Evolutionary conservation across 129 eudicot genomes (phyloP).

Genomic region (Arctium minus): DNA sequence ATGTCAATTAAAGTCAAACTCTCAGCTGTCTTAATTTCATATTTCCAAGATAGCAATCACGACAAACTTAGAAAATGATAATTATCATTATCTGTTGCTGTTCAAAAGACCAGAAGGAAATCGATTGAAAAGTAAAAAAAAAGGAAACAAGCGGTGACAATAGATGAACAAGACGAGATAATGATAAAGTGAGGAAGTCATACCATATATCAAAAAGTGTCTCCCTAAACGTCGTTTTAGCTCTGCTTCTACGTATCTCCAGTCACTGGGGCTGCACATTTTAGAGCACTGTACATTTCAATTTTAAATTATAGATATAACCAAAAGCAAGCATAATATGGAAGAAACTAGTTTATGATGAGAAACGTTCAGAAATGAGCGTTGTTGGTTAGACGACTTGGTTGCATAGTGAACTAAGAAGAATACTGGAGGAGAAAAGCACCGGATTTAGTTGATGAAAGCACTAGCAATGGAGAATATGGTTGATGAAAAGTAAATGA

Average conservation of each 20-base stretch:
- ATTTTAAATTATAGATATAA: not conserved
- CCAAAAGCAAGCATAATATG: slow-evolving; percentile 14
- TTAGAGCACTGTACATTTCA: slow-evolving; percentile 3
- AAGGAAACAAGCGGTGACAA: not conserved
- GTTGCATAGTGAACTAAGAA: not conserved
- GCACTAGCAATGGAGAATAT: not conserved
- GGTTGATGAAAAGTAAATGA: not conserved
- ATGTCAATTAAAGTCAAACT: not conserved
- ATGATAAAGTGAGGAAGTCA: slow-evolving; percentile 9
- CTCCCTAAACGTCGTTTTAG: slow-evolving; percentile 84
- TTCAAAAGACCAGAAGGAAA: not conserved
- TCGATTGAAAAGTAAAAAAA: not conserved
- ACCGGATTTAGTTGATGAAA: not conserved
- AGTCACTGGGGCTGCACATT: slow-evolving; percentile 89
- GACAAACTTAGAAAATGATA: not conserved
- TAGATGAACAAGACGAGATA: not conserved
- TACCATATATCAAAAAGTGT: slow-evolving; percentile 78
- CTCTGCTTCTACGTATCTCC: slow-evolving; percentile 88
- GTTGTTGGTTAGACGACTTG: not conserved
- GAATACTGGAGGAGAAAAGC: not conserved
- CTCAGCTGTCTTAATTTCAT: no score
- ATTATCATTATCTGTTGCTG: not conserved
- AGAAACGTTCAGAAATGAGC: not conserved
- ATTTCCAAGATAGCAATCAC: not conserved
- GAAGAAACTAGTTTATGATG: not conserved